Evolutionary conservation across 2,329 filamentous ascomycete species (phyloP).

Genomic region (Penicillium sumatraense): DNA sequence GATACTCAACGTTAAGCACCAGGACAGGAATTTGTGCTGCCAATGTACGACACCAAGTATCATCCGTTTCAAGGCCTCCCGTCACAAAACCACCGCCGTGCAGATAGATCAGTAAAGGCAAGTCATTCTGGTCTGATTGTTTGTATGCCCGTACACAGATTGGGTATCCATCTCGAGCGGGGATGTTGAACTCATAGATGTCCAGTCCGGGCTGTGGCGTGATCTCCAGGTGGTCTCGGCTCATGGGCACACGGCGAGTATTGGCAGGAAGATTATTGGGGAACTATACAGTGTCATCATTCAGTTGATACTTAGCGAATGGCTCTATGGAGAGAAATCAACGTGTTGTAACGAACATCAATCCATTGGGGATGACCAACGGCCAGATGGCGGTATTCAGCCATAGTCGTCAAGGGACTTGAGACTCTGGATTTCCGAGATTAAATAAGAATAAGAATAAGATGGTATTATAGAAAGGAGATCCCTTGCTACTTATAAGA

Average conservation of each 20-base stretch:
- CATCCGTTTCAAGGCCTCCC: constrained; percentile 50
- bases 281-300: constrained; percentile 5
- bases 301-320: not conserved
- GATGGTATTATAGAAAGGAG: not conserved
- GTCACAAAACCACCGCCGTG: constrained; percentile 54
- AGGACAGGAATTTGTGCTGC: constrained; percentile 43
- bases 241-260: constrained; percentile 13
- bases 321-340: not conserved
- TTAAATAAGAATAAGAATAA: no score
- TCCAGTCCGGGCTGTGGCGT: constrained; percentile 12
- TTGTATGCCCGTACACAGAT: constrained; percentile 18
- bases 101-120: constrained; percentile 22
- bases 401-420: no score
- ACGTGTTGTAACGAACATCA: constrained; percentile 15
- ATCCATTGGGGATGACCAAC: constrained; percentile 20
- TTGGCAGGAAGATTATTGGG: constrained; percentile 18
- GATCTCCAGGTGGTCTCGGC: constrained; percentile 13
- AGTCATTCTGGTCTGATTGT: not conserved
- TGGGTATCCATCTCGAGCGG: constrained; percentile 12
- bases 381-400: constrained; percentile 20
- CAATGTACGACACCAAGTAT: constrained; percentile 47
- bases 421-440: no score
- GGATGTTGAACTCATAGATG: constrained; percentile 16
- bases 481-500: not conserved
- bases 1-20: constrained; percentile 57